Percentiles rank a stretch among this genome's conserved stretches.
Conservation (phyloP, 495 filamentous ascomycete genomes). For the Aspergillus sclerotioniger region DNA sequence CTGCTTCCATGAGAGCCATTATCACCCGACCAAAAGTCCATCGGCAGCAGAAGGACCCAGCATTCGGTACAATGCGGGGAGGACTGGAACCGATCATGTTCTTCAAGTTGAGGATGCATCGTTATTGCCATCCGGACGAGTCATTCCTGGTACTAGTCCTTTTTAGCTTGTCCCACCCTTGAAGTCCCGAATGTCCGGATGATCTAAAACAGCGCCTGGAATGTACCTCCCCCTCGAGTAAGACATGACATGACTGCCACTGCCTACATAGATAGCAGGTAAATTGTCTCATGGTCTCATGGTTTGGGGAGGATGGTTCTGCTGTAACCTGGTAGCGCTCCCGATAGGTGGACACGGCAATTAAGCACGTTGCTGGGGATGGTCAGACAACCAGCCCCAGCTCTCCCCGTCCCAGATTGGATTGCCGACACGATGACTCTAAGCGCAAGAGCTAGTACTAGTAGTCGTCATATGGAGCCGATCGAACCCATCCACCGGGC, state of each 20-base stretch:
- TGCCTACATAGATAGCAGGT: not conserved
- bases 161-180: conserved; percentile 21
- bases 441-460: conserved; percentile 6
- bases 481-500: conserved; percentile 11
- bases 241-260: conserved; percentile 7
- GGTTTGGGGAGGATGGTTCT: not conserved
- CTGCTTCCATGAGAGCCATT: not conserved
- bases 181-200: conserved; percentile 25
- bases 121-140: conserved; percentile 13
- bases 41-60: not conserved
- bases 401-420: not conserved
- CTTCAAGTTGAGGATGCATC: conserved; percentile 11
- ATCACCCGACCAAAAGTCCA: conserved; percentile 6
- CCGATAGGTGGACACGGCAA: not conserved
- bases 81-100: conserved; percentile 5
- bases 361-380: conserved; percentile 1
- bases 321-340: not conserved
- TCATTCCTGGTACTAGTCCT: conserved; percentile 6
- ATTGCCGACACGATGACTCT: not conserved
- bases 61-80: conserved; percentile 7
- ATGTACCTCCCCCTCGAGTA: conserved; percentile 1
- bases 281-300: conserved; percentile 3
- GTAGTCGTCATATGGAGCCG: conserved; percentile 2
- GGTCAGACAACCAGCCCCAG: not conserved
- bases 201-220: conserved; percentile 21